Evolutionary conservation across 257 asterid genomes (phyloP).

Genomic region (Penstemon davidsonii): DNA sequence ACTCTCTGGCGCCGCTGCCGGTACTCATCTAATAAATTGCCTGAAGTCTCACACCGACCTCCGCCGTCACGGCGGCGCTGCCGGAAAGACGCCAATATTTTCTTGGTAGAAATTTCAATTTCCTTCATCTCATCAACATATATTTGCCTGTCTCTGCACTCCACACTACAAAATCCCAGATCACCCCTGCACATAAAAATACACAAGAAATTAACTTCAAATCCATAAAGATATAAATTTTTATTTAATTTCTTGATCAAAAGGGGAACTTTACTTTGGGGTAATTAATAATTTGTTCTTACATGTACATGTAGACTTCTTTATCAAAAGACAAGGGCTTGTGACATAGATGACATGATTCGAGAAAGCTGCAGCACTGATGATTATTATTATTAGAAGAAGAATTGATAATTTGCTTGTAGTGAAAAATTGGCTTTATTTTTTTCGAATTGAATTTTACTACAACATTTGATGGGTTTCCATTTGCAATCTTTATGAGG

Average conservation of each 20-base stretch:
- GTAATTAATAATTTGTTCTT: not conserved
- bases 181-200: slow-evolving; percentile 54
- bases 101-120: slow-evolving; percentile 43
- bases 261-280: not conserved
- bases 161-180: slow-evolving; percentile 64
- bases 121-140: slow-evolving; percentile 56
- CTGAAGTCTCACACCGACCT: slow-evolving; percentile 32
- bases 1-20: slow-evolving; percentile 38
- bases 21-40: slow-evolving; percentile 27
- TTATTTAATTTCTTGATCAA: no score
- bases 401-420: slow-evolving; percentile 4
- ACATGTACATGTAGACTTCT: slow-evolving; percentile 51
- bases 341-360: slow-evolving; percentile 49
- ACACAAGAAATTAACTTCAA: not conserved
- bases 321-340: slow-evolving; percentile 35
- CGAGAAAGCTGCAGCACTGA: slow-evolving; percentile 33
- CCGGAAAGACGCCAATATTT: slow-evolving; percentile 35
- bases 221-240: not conserved
- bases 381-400: not conserved
- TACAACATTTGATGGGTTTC: slow-evolving; percentile 27
- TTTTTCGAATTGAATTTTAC: not conserved
- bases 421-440: slow-evolving; percentile 32
- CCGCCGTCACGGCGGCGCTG: slow-evolving; percentile 31
- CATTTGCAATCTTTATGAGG: slow-evolving; percentile 26
- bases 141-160: slow-evolving; percentile 65